Base-by-base conservation (phyloP, 192 early-diverging fungal species). In the Mortierella antarctica region DNA sequence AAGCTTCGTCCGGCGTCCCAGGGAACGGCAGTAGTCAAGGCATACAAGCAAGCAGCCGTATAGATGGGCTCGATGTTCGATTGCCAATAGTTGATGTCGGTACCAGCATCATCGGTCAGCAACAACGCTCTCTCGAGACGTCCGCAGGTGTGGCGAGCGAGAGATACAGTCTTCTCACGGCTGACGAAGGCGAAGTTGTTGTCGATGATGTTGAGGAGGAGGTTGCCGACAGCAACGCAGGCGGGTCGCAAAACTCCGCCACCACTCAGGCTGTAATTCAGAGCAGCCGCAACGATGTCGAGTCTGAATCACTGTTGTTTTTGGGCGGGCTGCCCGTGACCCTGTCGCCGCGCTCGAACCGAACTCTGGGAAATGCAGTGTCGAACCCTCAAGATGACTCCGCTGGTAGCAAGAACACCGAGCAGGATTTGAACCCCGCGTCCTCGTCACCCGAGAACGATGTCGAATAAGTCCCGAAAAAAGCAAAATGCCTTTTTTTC, bases 201-300 rank as follows among this genome's bases (percentile, higher is more conserved):
- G 65, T 51, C 21, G 48, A 58, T 55, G 60, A 49, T 12, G 65
- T 39, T 23, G 70, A 60, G 4, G 57, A 42, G 21, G 64, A 47
- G 21, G n/a, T 31, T 31, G 31, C 57, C 49, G 69, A 55, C 62
- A 69, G 39, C 51, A 40, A 31, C 57, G 63, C 18, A 6, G 75
- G 62, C 55, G 53, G 59, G 44, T 65, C 68, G 63, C 50, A 60
- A 45, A 67, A 74, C 58, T 44, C 64, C 64, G 51, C 64, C 67
- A 55, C 60, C 17, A 50, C 46, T 31, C 77, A 80, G 77, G 77
- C 77, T 72, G 70, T 56, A 67, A 70, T 72, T 80, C 77, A 80
- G 77, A 80, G 60, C 77, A 59, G 76, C 76, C 77, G 70, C 57
- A 62, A 72, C 57, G 68, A 69, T 70, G 74, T 62, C 46, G 69